Percentiles rank a stretch among this genome's conserved stretches.
phyloP scores from a whole-genome alignment of 306 rosid genomes.

The Hippophae rhamnoides region DNA sequence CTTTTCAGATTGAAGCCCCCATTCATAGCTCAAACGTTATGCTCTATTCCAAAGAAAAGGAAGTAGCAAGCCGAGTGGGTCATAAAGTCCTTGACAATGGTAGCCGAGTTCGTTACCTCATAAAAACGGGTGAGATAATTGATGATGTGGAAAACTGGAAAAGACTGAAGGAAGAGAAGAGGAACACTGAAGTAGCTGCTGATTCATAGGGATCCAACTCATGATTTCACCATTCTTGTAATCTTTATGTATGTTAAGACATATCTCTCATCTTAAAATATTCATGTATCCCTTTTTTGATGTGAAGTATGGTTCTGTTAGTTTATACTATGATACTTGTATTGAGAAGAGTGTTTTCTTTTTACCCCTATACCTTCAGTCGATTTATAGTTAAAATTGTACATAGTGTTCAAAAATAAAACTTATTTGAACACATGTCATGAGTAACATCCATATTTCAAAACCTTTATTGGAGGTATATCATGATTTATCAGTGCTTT shows the following conservation, averaged over 20 bases:
- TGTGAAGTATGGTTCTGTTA: no score
- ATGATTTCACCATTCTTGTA: no score
- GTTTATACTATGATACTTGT: no score
- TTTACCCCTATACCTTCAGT: no score
- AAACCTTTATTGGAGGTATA: no score
- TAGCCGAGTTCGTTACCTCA: constrained; percentile 67
- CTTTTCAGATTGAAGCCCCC: constrained; percentile 65
- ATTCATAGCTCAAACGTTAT: constrained; percentile 96
- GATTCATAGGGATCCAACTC: constrained; percentile 28
- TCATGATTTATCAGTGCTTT: constrained; percentile 7
- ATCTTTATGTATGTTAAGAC: no score
- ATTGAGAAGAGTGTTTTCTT: no score
- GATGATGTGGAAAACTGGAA: constrained; percentile 71
- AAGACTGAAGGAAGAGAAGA: constrained; percentile 48
- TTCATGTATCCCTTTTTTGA: no score
- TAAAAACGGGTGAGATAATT: constrained; percentile 86
- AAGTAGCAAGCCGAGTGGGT: constrained; percentile 89
- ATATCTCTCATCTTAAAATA: no score
- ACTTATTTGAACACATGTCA: constrained; percentile 26
- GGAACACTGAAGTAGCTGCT: constrained; percentile 58
- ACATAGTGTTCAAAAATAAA: not conserved
- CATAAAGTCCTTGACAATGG: constrained; percentile 80
- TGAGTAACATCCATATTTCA: no score
- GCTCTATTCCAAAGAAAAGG: constrained; percentile 84
- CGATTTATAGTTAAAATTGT: no score